Evolutionary conservation across 345 rosid species (phyloP), one percentile per base, ranked within the genome.

Genomic region (Linum usitatissimum): DNA sequence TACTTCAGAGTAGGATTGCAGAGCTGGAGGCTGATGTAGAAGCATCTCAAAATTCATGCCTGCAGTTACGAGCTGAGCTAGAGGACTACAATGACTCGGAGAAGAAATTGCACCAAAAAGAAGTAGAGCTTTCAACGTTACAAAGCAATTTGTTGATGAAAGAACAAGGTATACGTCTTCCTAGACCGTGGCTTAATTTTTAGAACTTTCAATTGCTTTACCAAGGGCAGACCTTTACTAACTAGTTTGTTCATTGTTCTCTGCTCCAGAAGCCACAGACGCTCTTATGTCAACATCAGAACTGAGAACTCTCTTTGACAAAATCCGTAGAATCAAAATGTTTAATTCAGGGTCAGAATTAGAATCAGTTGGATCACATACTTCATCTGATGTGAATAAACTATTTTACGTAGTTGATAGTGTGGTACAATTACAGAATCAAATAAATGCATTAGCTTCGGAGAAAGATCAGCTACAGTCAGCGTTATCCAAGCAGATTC

Each of bases 81-180:
- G 75, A 72, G 75, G 80, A 76, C 59, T 73, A 67, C 68, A 75
- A 71, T 68, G 81, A 67, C 64, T 66, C 71, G 59, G 76, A 80
- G 69, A 81, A 76, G 66, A 80, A 73, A 60, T 79, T 91, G 87
- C 80, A 83, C 75, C 83, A 80, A 73, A 86, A 69, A 62, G 90
- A 84, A 63, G 76, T 68, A 40, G 91, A 86, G 72, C 75, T 84
- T 65, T 81, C 79, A 17, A 66, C 75, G 61, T 73, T 75, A 56
- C 64, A 62, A 61, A 60, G 68, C 49, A 71, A 68, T 59, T 60
- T 71, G 59, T 67, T 34, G 48, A 57, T 56, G 73, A 82, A 77
- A 76, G 88, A 80, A 63, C 80, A 75, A 82, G 90, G 96, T 86
- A 64, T 64, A n/a, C 9, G 58, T 20, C 40, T 61, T 69, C 59